These are phyloP conservation scores for Rhodocollybia butyracea DNA, from an alignment of 768 basidiomycete species.

Conservation along the genomic window DNA sequence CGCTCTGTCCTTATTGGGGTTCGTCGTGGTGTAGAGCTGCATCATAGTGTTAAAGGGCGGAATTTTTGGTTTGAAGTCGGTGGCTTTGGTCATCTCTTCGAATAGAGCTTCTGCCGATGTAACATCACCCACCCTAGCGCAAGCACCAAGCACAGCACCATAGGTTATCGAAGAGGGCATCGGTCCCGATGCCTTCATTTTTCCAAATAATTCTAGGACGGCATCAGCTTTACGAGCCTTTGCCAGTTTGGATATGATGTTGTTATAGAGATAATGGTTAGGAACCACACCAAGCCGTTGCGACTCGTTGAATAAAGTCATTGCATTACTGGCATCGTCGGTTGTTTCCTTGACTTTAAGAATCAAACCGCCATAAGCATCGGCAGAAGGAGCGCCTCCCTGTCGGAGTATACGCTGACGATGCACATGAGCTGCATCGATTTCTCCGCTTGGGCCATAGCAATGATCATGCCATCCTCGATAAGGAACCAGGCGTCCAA, in stretches of 20 bases:
- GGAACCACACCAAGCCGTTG: conserved; percentile 64
- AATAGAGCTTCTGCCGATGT: conserved; percentile 80
- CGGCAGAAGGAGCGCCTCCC: conserved; percentile 76
- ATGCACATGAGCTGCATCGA: conserved; percentile 79
- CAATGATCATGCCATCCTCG: conserved; percentile 90
- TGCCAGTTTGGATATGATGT: conserved; percentile 92
- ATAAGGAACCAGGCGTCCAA: conserved; percentile 66
- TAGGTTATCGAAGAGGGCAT: conserved; percentile 86
- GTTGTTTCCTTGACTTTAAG: conserved; percentile 89
- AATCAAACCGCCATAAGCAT: conserved; percentile 91
- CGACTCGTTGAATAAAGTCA: conserved; percentile 81
- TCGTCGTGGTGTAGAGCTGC: conserved; percentile 90
- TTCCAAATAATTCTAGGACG: conserved; percentile 82
- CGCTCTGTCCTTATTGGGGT: conserved; percentile 77
- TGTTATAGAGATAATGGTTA: conserved; percentile 93
- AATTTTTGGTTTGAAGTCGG: conserved; percentile 81
- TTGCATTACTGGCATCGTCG: conserved; percentile 87
- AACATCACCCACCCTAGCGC: conserved; percentile 89
- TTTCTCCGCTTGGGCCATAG: conserved; percentile 78
- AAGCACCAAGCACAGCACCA: conserved; percentile 91
- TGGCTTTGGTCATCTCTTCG: conserved; percentile 71
- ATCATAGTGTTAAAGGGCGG: conserved; percentile 99
- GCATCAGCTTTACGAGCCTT: conserved; percentile 92
- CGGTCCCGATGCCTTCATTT: conserved; percentile 71
- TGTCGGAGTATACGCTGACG: conserved; percentile 73